phyloP scores from a whole-genome alignment of 495 filamentous ascomycete genomes.

The Letharia columbiana region DNA sequence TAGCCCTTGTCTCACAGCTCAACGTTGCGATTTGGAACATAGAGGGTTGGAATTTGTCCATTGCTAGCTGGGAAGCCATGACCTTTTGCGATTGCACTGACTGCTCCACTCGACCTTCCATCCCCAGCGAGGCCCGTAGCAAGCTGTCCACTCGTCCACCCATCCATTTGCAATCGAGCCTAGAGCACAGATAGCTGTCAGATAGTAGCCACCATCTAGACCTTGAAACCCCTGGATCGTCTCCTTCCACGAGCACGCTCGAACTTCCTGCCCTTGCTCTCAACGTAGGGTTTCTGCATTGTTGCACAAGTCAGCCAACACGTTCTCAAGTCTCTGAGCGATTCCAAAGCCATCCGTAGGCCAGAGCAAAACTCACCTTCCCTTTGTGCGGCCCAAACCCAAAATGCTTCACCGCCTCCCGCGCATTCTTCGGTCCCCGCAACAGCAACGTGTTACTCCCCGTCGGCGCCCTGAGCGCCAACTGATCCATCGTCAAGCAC shows the following conservation, averaged over 20 bases:
- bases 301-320: slow-evolving; percentile 33
- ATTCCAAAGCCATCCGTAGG: slow-evolving; percentile 30
- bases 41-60: background rate
- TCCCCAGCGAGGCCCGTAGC: background rate
- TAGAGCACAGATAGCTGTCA: slow-evolving; percentile 1
- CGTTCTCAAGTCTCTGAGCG: background rate
- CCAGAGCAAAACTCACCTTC: slow-evolving; percentile 40
- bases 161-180: background rate
- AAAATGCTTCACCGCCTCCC: slow-evolving; percentile 98
- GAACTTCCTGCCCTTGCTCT: slow-evolving; percentile 99
- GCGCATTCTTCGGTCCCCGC: slow-evolving; percentile 90
- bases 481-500: slow-evolving; percentile 88
- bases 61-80: background rate
- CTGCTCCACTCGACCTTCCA: background rate
- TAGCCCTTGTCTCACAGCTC: background rate
- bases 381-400: slow-evolving; percentile 93
- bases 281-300: slow-evolving; percentile 75
- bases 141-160: background rate
- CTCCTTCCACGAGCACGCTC: slow-evolving; percentile 96
- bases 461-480: slow-evolving; percentile 85
- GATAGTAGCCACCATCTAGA: slow-evolving; percentile 44
- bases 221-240: slow-evolving; percentile 96
- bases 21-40: background rate
- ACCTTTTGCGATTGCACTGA: background rate
- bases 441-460: slow-evolving; percentile 91